A percentile compares a stretch with the other conserved stretches of the same genome.
Conservation (phyloP, 1,284 basidiomycete genomes). For the Anthracocystis setariae region DNA sequence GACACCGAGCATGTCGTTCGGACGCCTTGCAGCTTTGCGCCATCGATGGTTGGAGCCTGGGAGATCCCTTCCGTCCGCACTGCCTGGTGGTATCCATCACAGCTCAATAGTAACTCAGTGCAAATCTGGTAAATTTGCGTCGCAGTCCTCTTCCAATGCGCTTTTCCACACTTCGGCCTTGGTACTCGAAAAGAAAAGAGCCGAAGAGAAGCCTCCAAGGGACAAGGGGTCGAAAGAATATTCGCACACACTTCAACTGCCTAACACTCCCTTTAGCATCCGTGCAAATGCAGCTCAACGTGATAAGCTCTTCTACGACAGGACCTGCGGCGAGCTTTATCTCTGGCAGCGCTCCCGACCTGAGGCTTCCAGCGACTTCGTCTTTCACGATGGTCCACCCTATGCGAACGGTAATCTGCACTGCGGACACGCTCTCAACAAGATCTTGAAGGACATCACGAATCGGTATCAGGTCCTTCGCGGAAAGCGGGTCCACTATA, state of each 20-base stretch:
- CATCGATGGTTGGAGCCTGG: neutral
- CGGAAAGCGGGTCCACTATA: conserved; percentile 86
- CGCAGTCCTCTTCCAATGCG: neutral
- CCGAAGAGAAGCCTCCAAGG: neutral
- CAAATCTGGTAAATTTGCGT: no score
- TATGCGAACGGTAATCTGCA: conserved; percentile 97
- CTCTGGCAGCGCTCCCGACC: conserved; percentile 75
- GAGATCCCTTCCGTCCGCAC: no score
- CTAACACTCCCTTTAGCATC: conserved; percentile 83
- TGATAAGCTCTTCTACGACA: conserved; percentile 74
- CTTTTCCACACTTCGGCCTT: conserved; percentile 7
- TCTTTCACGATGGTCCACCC: conserved; percentile 95
- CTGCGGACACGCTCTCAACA: conserved; percentile 96
- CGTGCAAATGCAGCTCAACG: conserved; percentile 77
- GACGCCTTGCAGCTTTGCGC: conserved; percentile 2
- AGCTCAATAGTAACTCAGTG: no score
- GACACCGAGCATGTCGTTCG: conserved; percentile 9
- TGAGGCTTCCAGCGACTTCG: conserved; percentile 71
- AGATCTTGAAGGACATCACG: conserved; percentile 95
- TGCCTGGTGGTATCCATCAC: no score
- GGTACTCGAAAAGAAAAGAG: conserved; percentile 13
- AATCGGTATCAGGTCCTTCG: conserved; percentile 85
- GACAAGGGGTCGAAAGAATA: conserved; percentile 35
- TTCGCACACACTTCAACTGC: conserved; percentile 81
- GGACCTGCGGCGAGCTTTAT: conserved; percentile 83